These are phyloP conservation scores for Ustilago bromivora DNA, from an alignment of 1,284 basidiomycete genomes.

Conservation along the genomic window DNA sequence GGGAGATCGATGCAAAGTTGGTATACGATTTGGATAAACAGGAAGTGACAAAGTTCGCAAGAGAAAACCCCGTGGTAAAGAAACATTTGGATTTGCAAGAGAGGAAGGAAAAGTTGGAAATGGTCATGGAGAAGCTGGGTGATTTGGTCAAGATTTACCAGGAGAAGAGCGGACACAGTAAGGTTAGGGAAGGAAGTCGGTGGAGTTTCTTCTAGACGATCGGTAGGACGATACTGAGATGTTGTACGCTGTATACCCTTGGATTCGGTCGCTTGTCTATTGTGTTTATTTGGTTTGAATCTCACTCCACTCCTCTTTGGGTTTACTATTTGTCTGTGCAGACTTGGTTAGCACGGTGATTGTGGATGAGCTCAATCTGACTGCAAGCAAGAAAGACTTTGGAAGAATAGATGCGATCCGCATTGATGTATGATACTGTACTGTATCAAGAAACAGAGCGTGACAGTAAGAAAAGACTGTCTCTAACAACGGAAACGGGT, in stretches of 20 bases:
- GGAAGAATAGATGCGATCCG: no score
- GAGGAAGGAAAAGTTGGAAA: conserved; percentile 88
- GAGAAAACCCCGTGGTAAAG: conserved; percentile 89
- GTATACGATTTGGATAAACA: conserved; percentile 88
- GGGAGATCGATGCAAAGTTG: conserved; percentile 94
- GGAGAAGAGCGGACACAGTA: conserved; percentile 52
- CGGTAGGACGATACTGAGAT: neutral
- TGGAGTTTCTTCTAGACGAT: conserved; percentile 62
- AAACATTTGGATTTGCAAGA: conserved; percentile 95
- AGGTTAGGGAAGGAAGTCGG: conserved; percentile 21
- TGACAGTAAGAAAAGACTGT: no score
- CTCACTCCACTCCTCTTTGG: neutral
- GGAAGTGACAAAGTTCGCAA: conserved; percentile 88
- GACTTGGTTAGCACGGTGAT: no score
- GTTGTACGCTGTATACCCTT: conserved; percentile 18
- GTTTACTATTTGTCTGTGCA: neutral
- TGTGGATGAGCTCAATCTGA: no score
- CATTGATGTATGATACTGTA: no score
- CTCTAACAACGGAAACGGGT: neutral
- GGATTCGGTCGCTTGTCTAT: neutral
- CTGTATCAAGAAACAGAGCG: no score
- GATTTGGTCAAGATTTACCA: conserved; percentile 69
- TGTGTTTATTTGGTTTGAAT: neutral
- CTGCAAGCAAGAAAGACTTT: no score
- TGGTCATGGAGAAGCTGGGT: conserved; percentile 69